Base-by-base conservation (phyloP, 2,329 filamentous ascomycete species). In the Scopulariopsis brevicaulis region DNA sequence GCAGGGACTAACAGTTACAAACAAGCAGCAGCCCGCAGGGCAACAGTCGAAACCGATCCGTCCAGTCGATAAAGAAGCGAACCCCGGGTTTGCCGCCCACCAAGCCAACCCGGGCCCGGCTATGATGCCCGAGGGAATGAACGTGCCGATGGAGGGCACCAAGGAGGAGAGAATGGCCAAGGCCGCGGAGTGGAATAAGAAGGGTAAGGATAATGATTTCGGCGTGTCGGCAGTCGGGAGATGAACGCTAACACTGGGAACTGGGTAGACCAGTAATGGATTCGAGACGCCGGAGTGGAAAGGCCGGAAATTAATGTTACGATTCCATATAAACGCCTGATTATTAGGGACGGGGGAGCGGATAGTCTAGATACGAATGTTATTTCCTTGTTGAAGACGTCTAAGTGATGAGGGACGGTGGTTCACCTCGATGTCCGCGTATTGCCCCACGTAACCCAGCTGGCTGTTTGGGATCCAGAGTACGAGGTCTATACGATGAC, bases 151-250 rank as follows among this genome's bases (percentile, higher is more conserved):
- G 68, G 81, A 85, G 72, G 83, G 82, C 18, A 82, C 79, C 59
- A 87, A 86, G 71, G 85, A 87, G 68, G 86, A 90, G 65, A 80
- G 86, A 57, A 74, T 78, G 65, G 83, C 79, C 14, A 84, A 82
- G 69, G 84, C 83, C 60, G 74, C 83, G 68, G 82, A 81, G 65
- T 65, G 90, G 69, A 89, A 89, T 75, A 83, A 61, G 52, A 35
- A 59, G 24, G n/a, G n/a, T n/a, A 40, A 10, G 37, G 37, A 40
- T 40, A 4, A 40, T 4, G 28, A 32, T 8, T 32, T 32, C 8
- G 28, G 28, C 28, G 28, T 8, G 28, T 32, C 28, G 28, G 28
- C 8, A 32, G 28, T 32, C 4, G 28, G 28, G 28, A 32, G 28
- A 32, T 32, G 8, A 32, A 8, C 8, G 4, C 28, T 32, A 8